Conservation (phyloP, 2,329 filamentous ascomycete species). For the Leptosphaerulina australis region DNA sequence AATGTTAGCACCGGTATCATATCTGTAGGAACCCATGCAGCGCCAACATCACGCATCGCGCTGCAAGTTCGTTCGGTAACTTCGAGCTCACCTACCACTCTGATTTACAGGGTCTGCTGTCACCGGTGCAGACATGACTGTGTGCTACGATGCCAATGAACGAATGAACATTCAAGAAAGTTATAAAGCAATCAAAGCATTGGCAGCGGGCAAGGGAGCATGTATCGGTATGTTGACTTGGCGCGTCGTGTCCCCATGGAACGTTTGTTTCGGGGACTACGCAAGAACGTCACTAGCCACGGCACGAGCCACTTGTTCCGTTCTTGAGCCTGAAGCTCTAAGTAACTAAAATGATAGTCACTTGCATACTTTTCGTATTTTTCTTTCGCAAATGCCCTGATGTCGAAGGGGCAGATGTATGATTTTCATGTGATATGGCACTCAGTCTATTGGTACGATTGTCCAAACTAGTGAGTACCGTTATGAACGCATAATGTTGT, state of each 20-base stretch:
- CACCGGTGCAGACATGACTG: constrained; percentile 40
- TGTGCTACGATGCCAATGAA: neutral
- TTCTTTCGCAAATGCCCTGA: neutral
- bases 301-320: constrained; percentile 21
- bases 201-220: constrained; percentile 30
- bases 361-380: neutral
- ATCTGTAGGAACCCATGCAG: neutral
- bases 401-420: no score
- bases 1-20: constrained; percentile 23
- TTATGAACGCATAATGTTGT: constrained; percentile 11
- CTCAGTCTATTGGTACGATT: neutral
- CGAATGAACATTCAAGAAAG: constrained; percentile 1
- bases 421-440: no score
- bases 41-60: constrained; percentile 7
- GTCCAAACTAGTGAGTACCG: neutral
- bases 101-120: constrained; percentile 41
- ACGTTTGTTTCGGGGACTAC: constrained; percentile 27
- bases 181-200: constrained; percentile 19
- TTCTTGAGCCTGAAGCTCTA: constrained; percentile 1
- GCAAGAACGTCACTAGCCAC: constrained; percentile 38
- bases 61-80: constrained; percentile 25
- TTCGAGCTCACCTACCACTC: constrained; percentile 44
- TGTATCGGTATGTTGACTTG: constrained; percentile 40
- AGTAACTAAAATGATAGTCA: neutral
- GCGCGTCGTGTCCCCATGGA: constrained; percentile 45